A percentile compares a stretch with the other conserved stretches of the same genome.
These are phyloP conservation scores for Monosporozyma unispora DNA, from an alignment of 805 yeast genomes.

Conservation along the genomic window DNA sequence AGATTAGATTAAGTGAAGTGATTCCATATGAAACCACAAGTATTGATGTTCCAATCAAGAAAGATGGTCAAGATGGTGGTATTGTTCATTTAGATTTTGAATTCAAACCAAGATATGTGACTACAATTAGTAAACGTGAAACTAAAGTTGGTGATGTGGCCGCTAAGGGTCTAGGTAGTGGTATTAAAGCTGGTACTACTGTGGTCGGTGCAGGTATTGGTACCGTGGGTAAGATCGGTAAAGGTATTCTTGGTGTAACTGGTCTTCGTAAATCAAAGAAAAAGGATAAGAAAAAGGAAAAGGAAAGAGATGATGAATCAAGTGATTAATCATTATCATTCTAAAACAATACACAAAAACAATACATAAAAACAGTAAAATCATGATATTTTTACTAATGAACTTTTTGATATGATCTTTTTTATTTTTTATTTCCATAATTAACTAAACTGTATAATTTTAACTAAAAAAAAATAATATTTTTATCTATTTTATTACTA, in stretches of 20 bases:
- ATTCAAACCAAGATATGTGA: slow-evolving; percentile 65
- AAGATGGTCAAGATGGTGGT: slow-evolving; percentile 46
- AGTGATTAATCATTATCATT: background rate
- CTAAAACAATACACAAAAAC: no score
- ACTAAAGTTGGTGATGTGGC: slow-evolving; percentile 42
- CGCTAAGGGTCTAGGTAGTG: slow-evolving; percentile 40
- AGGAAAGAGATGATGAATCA: background rate
- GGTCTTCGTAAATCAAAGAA: slow-evolving; percentile 5
- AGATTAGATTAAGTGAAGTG: slow-evolving; percentile 48
- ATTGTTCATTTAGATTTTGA: slow-evolving; percentile 45
- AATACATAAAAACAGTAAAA: no score
- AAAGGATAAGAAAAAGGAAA: background rate
- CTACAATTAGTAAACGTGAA: slow-evolving; percentile 33
- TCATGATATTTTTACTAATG: background rate
- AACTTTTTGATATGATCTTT: background rate
- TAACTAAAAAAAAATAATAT: background rate
- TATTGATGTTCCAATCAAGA: slow-evolving; percentile 37
- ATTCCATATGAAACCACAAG: slow-evolving; percentile 39
- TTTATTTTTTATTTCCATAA: background rate
- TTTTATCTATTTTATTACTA: background rate
- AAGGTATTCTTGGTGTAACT: slow-evolving; percentile 11
- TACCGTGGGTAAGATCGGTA: slow-evolving; percentile 27
- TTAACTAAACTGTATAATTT: background rate
- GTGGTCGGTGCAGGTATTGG: slow-evolving; percentile 39
- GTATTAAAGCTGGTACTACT: slow-evolving; percentile 36